Conservation (phyloP, 1,284 basidiomycete genomes). For the Takashimella tepidaria region DNA sequence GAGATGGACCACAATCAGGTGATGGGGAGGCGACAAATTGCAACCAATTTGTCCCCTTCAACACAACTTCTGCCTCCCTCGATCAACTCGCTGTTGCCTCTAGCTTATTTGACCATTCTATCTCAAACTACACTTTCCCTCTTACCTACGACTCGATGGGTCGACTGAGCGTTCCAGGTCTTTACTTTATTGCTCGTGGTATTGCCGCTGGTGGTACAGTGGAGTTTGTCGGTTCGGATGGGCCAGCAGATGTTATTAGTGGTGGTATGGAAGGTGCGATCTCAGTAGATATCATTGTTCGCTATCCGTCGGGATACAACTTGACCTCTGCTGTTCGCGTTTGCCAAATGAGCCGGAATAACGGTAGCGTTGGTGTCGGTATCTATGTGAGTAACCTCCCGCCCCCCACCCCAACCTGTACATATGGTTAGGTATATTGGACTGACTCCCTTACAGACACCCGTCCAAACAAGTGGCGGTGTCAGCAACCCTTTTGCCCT, state of each 20-base stretch:
- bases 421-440: background rate
- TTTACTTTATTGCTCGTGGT: constrained; percentile 39
- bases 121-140: constrained; percentile 29
- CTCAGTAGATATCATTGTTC: constrained; percentile 39
- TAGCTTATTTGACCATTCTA: constrained; percentile 13
- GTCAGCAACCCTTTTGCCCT: constrained; percentile 27
- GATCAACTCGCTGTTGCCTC: constrained; percentile 13
- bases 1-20: constrained; percentile 35
- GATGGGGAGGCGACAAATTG: constrained; percentile 37
- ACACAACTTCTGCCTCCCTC: constrained; percentile 20
- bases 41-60: constrained; percentile 32
- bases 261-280: constrained; percentile 33
- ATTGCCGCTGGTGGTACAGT: constrained; percentile 40
- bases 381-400: constrained; percentile 41
- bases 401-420: too few species aligned
- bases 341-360: constrained; percentile 31
- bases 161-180: constrained; percentile 10
- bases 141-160: constrained; percentile 5
- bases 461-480: constrained; percentile 35
- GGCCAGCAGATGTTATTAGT: constrained; percentile 21
- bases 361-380: constrained; percentile 37
- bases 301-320: constrained; percentile 24
- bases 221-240: constrained; percentile 41
- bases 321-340: constrained; percentile 29
- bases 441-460: constrained; percentile 19